phyloP scores from a whole-genome alignment of 768 basidiomycete species.

The Pholiota conissans region DNA sequence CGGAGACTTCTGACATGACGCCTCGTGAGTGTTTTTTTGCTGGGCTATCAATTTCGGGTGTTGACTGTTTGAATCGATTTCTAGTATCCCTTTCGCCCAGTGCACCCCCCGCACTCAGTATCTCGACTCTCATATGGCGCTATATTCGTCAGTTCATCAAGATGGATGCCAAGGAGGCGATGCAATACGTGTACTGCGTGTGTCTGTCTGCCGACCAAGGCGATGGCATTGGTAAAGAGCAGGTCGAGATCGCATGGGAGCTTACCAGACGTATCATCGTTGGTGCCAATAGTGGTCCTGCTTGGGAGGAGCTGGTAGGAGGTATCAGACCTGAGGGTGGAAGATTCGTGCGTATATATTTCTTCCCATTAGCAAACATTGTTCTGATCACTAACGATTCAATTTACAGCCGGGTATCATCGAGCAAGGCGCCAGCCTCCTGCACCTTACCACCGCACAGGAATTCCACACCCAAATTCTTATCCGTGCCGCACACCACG shows the following conservation, averaged over 20 bases:
- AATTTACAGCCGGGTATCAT: slow-evolving; percentile 81
- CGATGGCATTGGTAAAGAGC: slow-evolving; percentile 75
- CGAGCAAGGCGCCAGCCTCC: slow-evolving; percentile 76
- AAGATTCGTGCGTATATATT: slow-evolving; percentile 65
- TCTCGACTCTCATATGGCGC: slow-evolving; percentile 87
- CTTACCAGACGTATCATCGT: slow-evolving; percentile 78
- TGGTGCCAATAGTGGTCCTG: slow-evolving; percentile 72
- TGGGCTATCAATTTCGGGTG: no score
- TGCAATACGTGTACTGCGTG: slow-evolving; percentile 93
- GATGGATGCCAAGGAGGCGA: slow-evolving; percentile 89
- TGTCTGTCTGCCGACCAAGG: slow-evolving; percentile 74
- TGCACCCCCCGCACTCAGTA: slow-evolving; percentile 70
- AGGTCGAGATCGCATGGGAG: slow-evolving; percentile 81
- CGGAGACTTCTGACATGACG: slow-evolving; percentile 83
- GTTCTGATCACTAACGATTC: not conserved
- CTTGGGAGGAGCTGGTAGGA: slow-evolving; percentile 94
- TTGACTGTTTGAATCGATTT: not conserved
- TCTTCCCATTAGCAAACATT: not conserved
- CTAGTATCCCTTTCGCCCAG: slow-evolving; percentile 71
- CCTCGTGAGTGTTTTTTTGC: slow-evolving; percentile 59
- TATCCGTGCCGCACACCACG: slow-evolving; percentile 76
- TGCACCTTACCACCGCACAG: slow-evolving; percentile 64
- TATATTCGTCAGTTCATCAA: slow-evolving; percentile 92
- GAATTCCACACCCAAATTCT: slow-evolving; percentile 85
- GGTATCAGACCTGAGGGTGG: slow-evolving; percentile 88